Evolutionary conservation across 164 flowering plant genomes (phyloP), one percentile per base, ranked within the genome.

Genomic region (Chimonanthus salicifolius): DNA sequence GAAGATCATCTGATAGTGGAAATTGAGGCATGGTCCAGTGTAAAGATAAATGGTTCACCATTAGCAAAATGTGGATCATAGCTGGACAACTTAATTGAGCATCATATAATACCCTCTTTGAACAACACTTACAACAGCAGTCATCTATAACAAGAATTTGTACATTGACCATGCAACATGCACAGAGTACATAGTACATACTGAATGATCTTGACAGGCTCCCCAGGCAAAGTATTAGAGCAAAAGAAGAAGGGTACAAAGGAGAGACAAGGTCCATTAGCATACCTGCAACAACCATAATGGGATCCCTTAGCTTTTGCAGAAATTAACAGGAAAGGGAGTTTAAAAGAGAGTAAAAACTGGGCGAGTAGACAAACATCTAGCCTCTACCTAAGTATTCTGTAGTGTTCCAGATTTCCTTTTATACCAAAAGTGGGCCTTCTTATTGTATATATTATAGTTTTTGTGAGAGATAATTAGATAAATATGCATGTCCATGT

Each of bases 121-220:
- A 33, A 33, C 33, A 33, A 33, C 33, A 33, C 33, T 33, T 33
- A 54, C 60, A 54, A 54, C 60, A 54, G 60, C 13, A 51, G 13
- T 51, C 58, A 51, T 51, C 13, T 11, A 51, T 51, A 51, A 51
- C 16, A 9, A 51, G 16, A 9, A 51, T 51, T 51, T 4, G 4
- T 10, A 9, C 5, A 15, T 51, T 51, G 58, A 51, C 16, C 13
- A 10, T 15, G 4, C 2, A 51, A 51, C 9, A 51, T 15, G 13
- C 58, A 51, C 58, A 10, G 6, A 21, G 33, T 49, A 63, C 64
- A 46, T 21, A 72, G 64, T 66, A 84, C 95, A 87, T 87, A 94
- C 99, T 96, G 84, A 96, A 89, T 73, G 98, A 94, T 87, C 98
- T 88, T 69, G 97, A 96, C 69, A 96, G 76, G 87, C 99, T 96